Percentiles rank a stretch among this genome's conserved stretches.
These are phyloP conservation scores for Coemansia sp. DNA, from an alignment of 192 early-diverging fungal species.

Conservation along the genomic window DNA sequence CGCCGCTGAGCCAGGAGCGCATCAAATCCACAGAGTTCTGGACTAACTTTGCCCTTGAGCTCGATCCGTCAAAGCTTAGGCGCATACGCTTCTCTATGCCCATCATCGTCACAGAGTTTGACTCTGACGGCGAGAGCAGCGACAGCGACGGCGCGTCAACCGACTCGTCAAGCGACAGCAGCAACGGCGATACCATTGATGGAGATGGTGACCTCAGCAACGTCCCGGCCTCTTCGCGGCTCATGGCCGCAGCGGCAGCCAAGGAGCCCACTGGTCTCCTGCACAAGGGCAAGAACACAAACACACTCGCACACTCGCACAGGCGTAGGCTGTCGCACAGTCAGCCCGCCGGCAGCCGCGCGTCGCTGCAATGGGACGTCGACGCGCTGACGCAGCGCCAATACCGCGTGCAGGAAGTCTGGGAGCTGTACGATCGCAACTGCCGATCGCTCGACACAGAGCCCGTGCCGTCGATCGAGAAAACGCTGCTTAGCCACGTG, in stretches of 20 bases:
- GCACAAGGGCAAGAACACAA: neutral
- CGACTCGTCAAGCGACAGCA: too few relatives aligned
- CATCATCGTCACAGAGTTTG: conserved; percentile 56
- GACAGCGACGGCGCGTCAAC: neutral
- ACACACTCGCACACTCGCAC: neutral
- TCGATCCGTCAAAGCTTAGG: conserved; percentile 46
- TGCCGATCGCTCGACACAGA: conserved; percentile 38
- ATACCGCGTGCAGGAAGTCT: conserved; percentile 48
- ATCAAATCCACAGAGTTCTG: conserved; percentile 55
- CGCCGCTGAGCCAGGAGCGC: conserved; percentile 53
- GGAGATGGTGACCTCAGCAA: neutral
- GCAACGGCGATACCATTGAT: neutral
- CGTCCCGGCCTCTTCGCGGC: neutral
- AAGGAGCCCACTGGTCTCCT: neutral
- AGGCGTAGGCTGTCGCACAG: neutral
- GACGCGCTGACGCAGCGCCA: conserved; percentile 33
- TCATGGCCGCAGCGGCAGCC: neutral
- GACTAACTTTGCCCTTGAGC: conserved; percentile 51
- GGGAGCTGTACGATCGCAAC: conserved; percentile 44
- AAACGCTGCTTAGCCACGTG: conserved; percentile 35
- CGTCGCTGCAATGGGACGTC: conserved; percentile 46
- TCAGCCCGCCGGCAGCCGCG: conserved; percentile 10
- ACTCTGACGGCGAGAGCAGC: neutral
- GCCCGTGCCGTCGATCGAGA: conserved; percentile 34
- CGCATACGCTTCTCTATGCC: conserved; percentile 57